phyloP scores from a whole-genome alignment of 208 protist species.

The Leishmania tropica region DNA sequence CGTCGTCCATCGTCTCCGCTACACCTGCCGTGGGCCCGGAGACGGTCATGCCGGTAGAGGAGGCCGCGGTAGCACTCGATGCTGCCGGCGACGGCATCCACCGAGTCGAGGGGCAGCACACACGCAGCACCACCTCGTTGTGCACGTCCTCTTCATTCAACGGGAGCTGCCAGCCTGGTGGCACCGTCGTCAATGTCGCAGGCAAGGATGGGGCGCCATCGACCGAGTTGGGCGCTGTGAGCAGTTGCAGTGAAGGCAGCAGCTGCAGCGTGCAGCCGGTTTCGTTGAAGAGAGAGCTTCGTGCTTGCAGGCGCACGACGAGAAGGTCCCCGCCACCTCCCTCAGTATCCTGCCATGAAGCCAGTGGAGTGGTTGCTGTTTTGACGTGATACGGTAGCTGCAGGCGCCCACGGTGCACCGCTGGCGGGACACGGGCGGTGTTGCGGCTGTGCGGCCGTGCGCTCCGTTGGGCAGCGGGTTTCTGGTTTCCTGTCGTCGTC shows the following conservation, averaged over 20 bases:
- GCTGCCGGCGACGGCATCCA: constrained; percentile 12
- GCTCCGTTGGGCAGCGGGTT: neutral
- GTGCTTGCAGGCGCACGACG: constrained; percentile 60
- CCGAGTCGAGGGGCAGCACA: constrained; percentile 26
- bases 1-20: neutral
- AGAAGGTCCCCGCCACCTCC: constrained; percentile 38
- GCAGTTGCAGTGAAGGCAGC: neutral
- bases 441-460: neutral
- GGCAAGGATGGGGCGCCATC: neutral
- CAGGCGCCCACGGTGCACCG: neutral
- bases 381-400: neutral
- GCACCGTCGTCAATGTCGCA: constrained; percentile 4
- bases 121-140: constrained; percentile 25
- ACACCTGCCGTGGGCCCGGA: neutral
- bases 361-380: neutral
- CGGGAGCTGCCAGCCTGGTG: constrained; percentile 34
- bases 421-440: neutral
- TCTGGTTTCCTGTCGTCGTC: neutral
- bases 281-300: constrained; percentile 48
- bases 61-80: neutral
- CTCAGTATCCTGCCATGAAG: neutral
- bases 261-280: constrained; percentile 49
- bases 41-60: neutral
- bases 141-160: constrained; percentile 24
- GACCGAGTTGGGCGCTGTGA: neutral